Evolutionary conservation across 768 basidiomycete genomes (phyloP), one percentile per base, ranked within the genome.

Genomic region (Sarcodon sp.): DNA sequence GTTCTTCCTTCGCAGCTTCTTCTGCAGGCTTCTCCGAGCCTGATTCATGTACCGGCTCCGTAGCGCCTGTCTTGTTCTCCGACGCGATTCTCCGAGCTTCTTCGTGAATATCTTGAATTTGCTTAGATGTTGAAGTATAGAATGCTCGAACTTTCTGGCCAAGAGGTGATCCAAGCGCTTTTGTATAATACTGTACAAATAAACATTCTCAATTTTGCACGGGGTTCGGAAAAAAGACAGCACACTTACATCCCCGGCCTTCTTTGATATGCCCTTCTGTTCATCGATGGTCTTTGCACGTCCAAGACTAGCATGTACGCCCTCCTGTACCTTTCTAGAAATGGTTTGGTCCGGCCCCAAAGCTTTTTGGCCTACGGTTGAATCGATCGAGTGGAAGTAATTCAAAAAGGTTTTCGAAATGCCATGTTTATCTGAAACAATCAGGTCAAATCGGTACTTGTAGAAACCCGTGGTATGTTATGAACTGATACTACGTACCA

Each of bases 21-120:
- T 27, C 21, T 27, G 21, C 21, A 27, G 21, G 21, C 21, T 27
- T 27, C 21, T 27, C 21, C 21, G 21, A 27, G 21, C 21, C 21
- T 27, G 21, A 27, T 27, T 27, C 21, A 2, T 27, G 21, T 27
- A 27, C 16, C 13, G 39, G 8, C n/a, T 6, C 39, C 39, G 41
- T 18, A 34, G 48, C 47, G 10, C 47, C 15, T 27, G 61, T 49
- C 57, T 84, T 81, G 54, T 85, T 74, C 48, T 69, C 63, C 27
- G 72, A 73, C 27, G 80, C 78, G 57, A 97, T 88, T 32, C 93
- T 79, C 51, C 72, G 69, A 2, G 93, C 93, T 65, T 97, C 93
- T 58, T 92, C 88, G 59, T 96, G 92, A 44, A 97, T 92, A 59
- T 97, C 92, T 15, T 75, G 57, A 27, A 89, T 81, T 64, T 93